Base-by-base conservation (phyloP, 176 grass and related monocot species). In the Bonia amplexicaulis region DNA sequence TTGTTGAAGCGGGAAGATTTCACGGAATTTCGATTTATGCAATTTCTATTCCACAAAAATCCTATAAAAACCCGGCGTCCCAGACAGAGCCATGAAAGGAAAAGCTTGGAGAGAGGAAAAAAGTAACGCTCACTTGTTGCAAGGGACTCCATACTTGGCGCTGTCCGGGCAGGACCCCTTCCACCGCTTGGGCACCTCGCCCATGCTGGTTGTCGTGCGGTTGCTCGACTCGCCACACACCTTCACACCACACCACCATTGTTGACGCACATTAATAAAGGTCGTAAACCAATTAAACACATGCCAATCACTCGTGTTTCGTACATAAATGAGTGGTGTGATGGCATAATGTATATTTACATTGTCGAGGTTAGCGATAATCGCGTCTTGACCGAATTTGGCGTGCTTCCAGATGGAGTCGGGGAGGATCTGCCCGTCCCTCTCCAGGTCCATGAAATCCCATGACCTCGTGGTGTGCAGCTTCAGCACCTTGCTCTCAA, bases 221-320 rank as follows among this genome's bases (percentile, higher is more conserved):
- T 92, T 97, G 49, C 60, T 79, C 12, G 95, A 97, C 70, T 97
- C 90, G 95, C 95, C 95, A 97, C 51, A 92, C 88, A 20, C 94
- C 93, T 95, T 78, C 48, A 16, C 33, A 74, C 5, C n/a, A 9
- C 6, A 22, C 14, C 11, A 3, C 45, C 45, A 35, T 8, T 11
- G 27, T 26, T 12, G 41, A 12, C 51, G 51, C 60, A 75, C 27
- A 39, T 16, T 4, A 20, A 33, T 53, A 19, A 33, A 25, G 8
- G 8, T 58, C 55, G 6, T 20, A 1, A 54, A 54, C 52, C 52
- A n/a, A n/a, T n/a, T n/a, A 29, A 58, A 9, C 55, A 12, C 9
- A 59, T 59, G 57, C 2, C 22, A 11, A 59, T 59, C 7, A n/a
- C 19, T 58, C 8, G 1, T n/a, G 48, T 16, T 49, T 49, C 13